Evolutionary conservation across 2,329 filamentous ascomycete genomes (phyloP).

Genomic region (Amauroascus verrucosus): DNA sequence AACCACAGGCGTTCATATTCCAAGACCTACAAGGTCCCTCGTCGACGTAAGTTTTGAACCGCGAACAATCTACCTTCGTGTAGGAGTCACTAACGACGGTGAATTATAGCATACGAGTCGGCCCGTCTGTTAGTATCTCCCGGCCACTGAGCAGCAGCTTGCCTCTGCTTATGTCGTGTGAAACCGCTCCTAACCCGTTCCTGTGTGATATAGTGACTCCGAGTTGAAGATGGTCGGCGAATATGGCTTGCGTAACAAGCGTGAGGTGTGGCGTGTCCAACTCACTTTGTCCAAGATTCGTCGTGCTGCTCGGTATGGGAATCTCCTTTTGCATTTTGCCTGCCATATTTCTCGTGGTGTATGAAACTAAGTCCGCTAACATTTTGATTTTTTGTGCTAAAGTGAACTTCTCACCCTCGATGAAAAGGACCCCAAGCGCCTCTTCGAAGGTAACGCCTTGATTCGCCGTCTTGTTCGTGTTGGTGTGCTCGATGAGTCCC

Average conservation of each 20-base stretch:
- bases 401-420: conserved; percentile 99
- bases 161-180: conserved; percentile 92
- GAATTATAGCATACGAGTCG: conserved; percentile 71
- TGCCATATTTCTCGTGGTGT: background rate
- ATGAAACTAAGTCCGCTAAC: background rate
- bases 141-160: conserved; percentile 98
- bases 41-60: conserved; percentile 54
- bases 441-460: conserved; percentile 99
- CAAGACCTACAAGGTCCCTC: conserved; percentile 99
- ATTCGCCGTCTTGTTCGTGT: conserved; percentile 99
- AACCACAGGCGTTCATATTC: conserved; percentile 61
- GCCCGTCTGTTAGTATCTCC: conserved; percentile 93
- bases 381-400: conserved; percentile 13
- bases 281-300: conserved; percentile 99
- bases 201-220: conserved; percentile 64
- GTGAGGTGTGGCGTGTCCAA: conserved; percentile 99
- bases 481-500: conserved; percentile 98
- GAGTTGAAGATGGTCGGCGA: conserved; percentile 99
- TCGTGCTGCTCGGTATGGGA: conserved; percentile 94
- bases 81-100: conserved; percentile 30
- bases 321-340: background rate
- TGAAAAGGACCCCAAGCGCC: conserved; percentile 99
- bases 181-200: conserved; percentile 55
- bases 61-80: background rate
- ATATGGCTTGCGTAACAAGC: conserved; percentile 99